Evolutionary conservation across 768 basidiomycete genomes (phyloP).

Genomic region (Omphalotus guepiniiformis): DNA sequence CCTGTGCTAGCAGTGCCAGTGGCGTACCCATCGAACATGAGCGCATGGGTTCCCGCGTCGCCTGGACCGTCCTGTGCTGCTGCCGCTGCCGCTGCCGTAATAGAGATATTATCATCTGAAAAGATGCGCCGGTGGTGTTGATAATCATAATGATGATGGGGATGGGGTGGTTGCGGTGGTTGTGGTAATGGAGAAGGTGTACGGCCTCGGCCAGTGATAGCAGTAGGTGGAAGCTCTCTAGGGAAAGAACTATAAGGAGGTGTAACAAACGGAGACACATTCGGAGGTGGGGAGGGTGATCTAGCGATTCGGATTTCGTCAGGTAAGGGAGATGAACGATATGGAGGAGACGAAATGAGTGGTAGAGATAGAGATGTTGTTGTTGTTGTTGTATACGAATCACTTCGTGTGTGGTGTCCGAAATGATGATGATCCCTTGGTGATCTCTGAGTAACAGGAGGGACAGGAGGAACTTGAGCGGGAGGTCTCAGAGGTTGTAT

Average conservation of each 20-base stretch:
- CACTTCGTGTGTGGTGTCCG: background rate
- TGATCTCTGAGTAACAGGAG: background rate
- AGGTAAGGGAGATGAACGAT: constrained; percentile 6
- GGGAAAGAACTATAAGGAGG: constrained; percentile 1
- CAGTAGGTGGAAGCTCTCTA: too few species aligned
- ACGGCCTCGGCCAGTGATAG: background rate
- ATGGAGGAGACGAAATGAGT: constrained; percentile 8
- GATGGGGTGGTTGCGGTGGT: background rate
- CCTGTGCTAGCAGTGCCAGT: too few species aligned
- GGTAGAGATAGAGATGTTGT: background rate
- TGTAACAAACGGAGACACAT: background rate
- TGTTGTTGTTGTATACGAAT: background rate
- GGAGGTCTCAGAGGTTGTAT: background rate
- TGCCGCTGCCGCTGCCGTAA: too few species aligned
- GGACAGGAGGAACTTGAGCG: background rate
- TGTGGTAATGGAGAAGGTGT: background rate
- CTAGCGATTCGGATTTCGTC: constrained; percentile 7
- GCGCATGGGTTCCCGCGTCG: too few species aligned
- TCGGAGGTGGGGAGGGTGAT: background rate
- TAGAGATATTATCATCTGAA: too few species aligned
- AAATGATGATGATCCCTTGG: background rate
- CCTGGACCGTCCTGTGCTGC: too few species aligned
- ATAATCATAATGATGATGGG: background rate
- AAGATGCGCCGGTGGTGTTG: too few species aligned
- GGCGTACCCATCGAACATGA: too few species aligned